Evolutionary conservation across 257 asterid genomes (phyloP), one percentile per base, ranked within the genome.

Genomic region (Nicotiana sylvestris): DNA sequence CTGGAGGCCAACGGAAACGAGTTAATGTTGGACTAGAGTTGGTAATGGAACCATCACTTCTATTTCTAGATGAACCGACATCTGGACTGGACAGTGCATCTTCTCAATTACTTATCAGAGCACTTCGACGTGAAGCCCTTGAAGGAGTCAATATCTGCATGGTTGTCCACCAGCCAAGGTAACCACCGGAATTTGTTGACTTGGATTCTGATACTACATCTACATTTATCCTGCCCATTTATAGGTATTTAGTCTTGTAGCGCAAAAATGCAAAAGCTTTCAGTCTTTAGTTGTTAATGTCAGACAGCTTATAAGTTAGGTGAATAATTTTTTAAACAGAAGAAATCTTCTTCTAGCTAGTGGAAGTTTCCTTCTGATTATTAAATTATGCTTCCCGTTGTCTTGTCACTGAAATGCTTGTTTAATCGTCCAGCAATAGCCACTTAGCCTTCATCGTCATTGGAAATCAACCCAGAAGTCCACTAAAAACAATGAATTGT

Each of bases 121-220:
- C 97, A 27, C 96, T 95, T 89, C 95, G 92, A 74, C 97, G 97
- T 17, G 99, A 95, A 89, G 97, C 97, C 58, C 91, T 90, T 32
- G 97, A 95, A 81, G 99, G 99, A 57, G 99, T 94, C 62, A 94
- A 94, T 60, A 95, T 95, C 65, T 92, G 99, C 92, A 91, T 93
- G 98, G 99, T 95, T 67, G 97, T 95, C 81, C 99, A 95, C 88
- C 99, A 95, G 80, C 99, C 99, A 43, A 95, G 99, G 99, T 93
- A 91, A 83, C 33, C 5, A 56, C 27, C 7, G 21, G 15, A 35
- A 78, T 25, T 51, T 74, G 43, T 74, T 74, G 15, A 74, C 60
- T 74, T 74, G 80, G 79, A 74, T 15, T 49, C 39, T 27, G 62
- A 74, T 74, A 74, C 80, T 27, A 15, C 27, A 74, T 72, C 6